Percentiles rank a stretch among this genome's conserved stretches.
Evolutionary conservation across 2,329 filamentous ascomycete species (phyloP).

Genomic region (Fusarium citri): DNA sequence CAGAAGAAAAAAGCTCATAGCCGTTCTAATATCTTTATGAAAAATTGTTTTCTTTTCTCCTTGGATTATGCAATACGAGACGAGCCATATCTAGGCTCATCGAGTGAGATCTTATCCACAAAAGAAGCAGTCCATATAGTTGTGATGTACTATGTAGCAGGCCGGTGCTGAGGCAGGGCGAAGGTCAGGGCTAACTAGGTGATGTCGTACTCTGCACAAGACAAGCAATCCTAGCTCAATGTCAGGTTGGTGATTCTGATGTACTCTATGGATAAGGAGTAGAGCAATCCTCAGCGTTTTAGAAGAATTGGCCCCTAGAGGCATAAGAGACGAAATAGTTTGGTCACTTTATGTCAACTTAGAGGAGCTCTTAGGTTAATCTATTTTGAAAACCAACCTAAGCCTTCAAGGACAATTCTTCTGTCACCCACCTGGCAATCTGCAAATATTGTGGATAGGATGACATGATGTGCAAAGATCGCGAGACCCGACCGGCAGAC

Average conservation of each 20-base stretch:
- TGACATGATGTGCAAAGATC: neutral
- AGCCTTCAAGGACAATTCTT: too few relatives aligned
- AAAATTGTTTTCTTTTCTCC: neutral
- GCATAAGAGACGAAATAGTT: too few relatives aligned
- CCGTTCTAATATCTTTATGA: neutral
- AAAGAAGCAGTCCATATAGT: slow-evolving; percentile 18
- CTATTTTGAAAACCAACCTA: too few relatives aligned
- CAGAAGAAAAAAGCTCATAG: neutral
- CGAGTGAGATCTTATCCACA: slow-evolving; percentile 3
- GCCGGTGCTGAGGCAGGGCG: slow-evolving; percentile 9
- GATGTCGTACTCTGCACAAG: slow-evolving; percentile 20
- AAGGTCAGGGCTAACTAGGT: slow-evolving; percentile 6
- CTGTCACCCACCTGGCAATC: too few relatives aligned
- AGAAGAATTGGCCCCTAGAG: too few relatives aligned
- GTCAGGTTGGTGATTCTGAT: slow-evolving; percentile 6
- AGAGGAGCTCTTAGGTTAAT: too few relatives aligned
- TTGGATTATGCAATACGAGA: neutral
- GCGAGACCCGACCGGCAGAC: neutral
- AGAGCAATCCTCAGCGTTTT: too few relatives aligned
- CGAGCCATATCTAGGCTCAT: neutral
- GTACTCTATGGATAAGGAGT: neutral
- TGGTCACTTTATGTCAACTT: too few relatives aligned
- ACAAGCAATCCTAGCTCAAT: slow-evolving; percentile 1
- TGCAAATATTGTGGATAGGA: neutral
- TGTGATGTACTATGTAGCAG: slow-evolving; percentile 11